Evolutionary conservation across 75 land plant genomes (phyloP).

Genomic region (Picea glauca): DNA sequence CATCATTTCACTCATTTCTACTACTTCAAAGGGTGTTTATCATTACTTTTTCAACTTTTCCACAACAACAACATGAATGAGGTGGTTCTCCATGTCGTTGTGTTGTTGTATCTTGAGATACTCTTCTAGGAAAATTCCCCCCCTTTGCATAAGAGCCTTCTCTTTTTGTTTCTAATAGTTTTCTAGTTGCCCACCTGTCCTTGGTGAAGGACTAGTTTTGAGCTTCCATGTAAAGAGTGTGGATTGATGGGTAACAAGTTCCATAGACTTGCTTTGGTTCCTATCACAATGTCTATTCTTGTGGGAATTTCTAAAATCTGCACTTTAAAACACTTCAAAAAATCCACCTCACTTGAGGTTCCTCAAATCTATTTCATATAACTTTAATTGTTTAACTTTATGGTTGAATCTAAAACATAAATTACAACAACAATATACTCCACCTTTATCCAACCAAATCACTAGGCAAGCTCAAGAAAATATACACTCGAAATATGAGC

Average conservation of each 20-base stretch:
- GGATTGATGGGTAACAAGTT: conserved; percentile 36
- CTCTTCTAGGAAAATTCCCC: conserved; percentile 80
- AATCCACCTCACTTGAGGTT: no score
- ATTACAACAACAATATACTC: no score
- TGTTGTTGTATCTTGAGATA: conserved; percentile 53
- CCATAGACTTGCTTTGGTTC: conserved; percentile 56
- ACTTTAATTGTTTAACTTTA: no score
- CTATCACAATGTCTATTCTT: conserved; percentile 55
- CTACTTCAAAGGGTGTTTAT: no score
- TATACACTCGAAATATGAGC: no score
- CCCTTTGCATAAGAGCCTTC: conserved; percentile 73
- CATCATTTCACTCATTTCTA: no score
- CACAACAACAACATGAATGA: conserved; percentile 3
- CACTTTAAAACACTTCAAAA: no score
- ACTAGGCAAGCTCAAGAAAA: no score
- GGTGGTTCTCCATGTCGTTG: conserved; percentile 15
- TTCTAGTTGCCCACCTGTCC: conserved; percentile 10
- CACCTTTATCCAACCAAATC: no score
- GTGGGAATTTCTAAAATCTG: no score
- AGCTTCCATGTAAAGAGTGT: conserved; percentile 54
- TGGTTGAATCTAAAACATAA: no score
- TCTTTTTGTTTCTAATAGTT: conserved; percentile 49
- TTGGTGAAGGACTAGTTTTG: conserved; percentile 39
- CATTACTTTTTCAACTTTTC: conserved; percentile 19
- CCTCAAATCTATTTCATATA: no score